A percentile compares a stretch with the other conserved stretches of the same genome.
Conservation (phyloP, 1,284 basidiomycete genomes). For the Apiotrichum domesticum region DNA sequence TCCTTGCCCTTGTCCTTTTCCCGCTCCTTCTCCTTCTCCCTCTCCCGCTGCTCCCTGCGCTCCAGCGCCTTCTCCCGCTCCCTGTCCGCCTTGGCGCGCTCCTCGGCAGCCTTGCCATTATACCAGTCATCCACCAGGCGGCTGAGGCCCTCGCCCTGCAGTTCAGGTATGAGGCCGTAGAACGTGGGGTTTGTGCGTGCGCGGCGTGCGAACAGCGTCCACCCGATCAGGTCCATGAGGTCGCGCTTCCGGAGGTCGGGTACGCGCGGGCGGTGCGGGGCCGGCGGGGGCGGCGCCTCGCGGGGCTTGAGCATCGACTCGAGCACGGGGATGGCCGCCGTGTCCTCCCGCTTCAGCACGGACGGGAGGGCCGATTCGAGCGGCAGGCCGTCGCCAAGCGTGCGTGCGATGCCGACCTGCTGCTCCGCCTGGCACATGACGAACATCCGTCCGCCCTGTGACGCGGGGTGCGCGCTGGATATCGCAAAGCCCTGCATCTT, state of each 20-base stretch:
- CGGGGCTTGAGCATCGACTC: constrained; percentile 24
- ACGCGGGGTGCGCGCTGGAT: constrained; percentile 41
- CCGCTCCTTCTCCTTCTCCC: background rate
- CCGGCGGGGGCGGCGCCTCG: constrained; percentile 20
- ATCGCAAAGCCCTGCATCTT: constrained; percentile 82
- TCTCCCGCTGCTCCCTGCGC: background rate
- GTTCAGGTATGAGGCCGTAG: constrained; percentile 58
- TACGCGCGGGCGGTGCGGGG: constrained; percentile 21
- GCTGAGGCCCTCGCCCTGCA: constrained; percentile 58
- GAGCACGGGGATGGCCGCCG: constrained; percentile 4
- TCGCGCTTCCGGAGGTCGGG: constrained; percentile 58
- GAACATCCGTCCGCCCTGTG: constrained; percentile 60
- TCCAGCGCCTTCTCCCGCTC: background rate
- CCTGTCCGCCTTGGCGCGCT: no score
- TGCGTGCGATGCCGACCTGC: constrained; percentile 68
- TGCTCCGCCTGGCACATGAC: constrained; percentile 82
- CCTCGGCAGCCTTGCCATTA: background rate
- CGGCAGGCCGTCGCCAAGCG: constrained; percentile 79
- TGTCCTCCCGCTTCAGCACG: constrained; percentile 16
- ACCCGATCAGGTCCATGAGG: constrained; percentile 67
- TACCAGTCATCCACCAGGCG: constrained; percentile 58
- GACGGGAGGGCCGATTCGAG: constrained; percentile 70
- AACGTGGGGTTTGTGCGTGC: constrained; percentile 76
- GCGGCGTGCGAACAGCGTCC: constrained; percentile 71
- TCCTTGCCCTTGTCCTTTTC: background rate